Conservation (phyloP, 73 alveolate genomes). For the Tetrahymena borealis region DNA sequence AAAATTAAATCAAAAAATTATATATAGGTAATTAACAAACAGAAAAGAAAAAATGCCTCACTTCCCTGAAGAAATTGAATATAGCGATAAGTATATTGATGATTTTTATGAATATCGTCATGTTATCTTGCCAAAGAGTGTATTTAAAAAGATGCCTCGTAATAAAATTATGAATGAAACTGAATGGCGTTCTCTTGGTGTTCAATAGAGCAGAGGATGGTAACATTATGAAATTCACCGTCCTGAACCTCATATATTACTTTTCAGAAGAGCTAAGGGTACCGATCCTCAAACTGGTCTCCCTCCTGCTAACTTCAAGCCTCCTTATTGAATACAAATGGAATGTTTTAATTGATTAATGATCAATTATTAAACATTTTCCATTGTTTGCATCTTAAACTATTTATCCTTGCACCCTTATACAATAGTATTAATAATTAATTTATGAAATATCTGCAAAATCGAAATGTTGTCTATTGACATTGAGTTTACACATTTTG, state of each 20-base stretch:
- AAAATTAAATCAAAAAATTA: background rate
- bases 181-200: constrained; percentile 95
- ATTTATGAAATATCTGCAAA: too few relatives aligned
- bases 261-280: constrained; percentile 17
- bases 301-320: background rate
- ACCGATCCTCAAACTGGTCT: background rate
- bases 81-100: constrained; percentile 76
- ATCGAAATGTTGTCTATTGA: too few relatives aligned
- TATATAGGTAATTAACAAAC: background rate
- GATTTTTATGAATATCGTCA: constrained; percentile 70
- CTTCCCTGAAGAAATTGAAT: constrained; percentile 73
- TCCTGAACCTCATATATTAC: constrained; percentile 40
- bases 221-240: constrained; percentile 75
- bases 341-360: too few relatives aligned
- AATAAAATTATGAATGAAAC: constrained; percentile 68
- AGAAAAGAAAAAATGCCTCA: constrained; percentile 58
- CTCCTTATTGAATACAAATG: background rate
- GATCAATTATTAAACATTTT: too few relatives aligned
- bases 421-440: too few relatives aligned
- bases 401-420: too few relatives aligned
- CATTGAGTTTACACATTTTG: too few relatives aligned
- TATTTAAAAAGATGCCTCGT: constrained; percentile 67
- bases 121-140: constrained; percentile 69
- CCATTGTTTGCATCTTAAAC: too few relatives aligned
- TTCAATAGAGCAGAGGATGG: constrained; percentile 92